phyloP scores from a whole-genome alignment of 495 filamentous ascomycete genomes.

The Talaromyces wortmannii region DNA sequence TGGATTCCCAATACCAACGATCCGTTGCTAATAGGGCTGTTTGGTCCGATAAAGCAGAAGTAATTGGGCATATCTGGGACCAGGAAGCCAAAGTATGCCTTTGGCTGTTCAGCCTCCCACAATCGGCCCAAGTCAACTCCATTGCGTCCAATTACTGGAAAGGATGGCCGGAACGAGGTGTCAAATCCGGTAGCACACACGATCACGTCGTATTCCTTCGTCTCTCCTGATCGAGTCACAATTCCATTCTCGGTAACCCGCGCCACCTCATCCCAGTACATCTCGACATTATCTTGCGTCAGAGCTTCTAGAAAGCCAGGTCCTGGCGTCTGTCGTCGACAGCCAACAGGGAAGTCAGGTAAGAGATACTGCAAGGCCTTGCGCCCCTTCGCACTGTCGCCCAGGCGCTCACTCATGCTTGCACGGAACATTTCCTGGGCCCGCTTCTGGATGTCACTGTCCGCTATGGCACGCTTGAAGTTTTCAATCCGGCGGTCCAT shows the following conservation, averaged over 20 bases:
- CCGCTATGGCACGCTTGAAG: slow-evolving; percentile 9
- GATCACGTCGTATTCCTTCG: slow-evolving; percentile 30
- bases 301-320: slow-evolving; percentile 43
- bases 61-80: slow-evolving; percentile 61
- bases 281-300: slow-evolving; percentile 35
- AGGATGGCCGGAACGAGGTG: slow-evolving; percentile 39
- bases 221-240: slow-evolving; percentile 37
- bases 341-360: slow-evolving; percentile 37
- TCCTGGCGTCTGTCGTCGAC: slow-evolving; percentile 36
- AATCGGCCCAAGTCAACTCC: slow-evolving; percentile 40
- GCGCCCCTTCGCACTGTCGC: slow-evolving; percentile 4
- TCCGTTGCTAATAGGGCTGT: slow-evolving; percentile 31
- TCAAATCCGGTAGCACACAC: slow-evolving; percentile 52
- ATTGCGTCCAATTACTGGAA: slow-evolving; percentile 42
- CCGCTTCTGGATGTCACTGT: slow-evolving; percentile 5
- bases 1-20: slow-evolving; percentile 23
- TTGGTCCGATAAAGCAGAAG: slow-evolving; percentile 46
- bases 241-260: slow-evolving; percentile 40
- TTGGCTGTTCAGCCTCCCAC: slow-evolving; percentile 46
- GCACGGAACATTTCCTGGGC: slow-evolving; percentile 8
- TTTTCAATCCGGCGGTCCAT: slow-evolving; percentile 10
- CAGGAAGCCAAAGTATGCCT: slow-evolving; percentile 49
- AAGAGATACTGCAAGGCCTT: slow-evolving; percentile 11
- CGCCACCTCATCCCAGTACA: slow-evolving; percentile 31
- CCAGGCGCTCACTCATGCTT: slow-evolving; percentile 7